Percentiles rank a stretch among this genome's conserved stretches.
Conservation (phyloP, 2,329 filamentous ascomycete species). For the Pseudogymnoascus sp. region DNA sequence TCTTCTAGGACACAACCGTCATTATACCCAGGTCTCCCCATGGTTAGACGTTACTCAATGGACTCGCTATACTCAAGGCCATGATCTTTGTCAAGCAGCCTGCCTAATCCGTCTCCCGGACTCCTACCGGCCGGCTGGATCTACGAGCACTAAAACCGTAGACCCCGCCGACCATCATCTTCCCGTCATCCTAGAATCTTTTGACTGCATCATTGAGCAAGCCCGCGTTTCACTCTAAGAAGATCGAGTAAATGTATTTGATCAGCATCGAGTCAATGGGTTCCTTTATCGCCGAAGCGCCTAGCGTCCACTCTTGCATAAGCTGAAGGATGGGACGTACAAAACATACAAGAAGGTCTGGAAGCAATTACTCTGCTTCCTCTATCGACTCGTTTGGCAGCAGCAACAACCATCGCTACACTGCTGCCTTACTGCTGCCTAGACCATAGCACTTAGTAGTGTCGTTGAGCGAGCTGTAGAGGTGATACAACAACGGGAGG, state of each 20-base stretch:
- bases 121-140: no score
- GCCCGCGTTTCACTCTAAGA: constrained; percentile 9
- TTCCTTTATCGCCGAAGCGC: constrained; percentile 11
- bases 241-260: constrained; percentile 15
- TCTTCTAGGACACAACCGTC: no score
- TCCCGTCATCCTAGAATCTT: constrained; percentile 11
- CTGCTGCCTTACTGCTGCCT: neutral
- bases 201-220: constrained; percentile 14
- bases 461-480: neutral
- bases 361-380: constrained; percentile 16
- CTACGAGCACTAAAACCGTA: no score
- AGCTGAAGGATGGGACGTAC: constrained; percentile 13
- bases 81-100: no score
- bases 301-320: neutral
- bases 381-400: constrained; percentile 8
- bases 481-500: neutral
- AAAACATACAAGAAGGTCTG: constrained; percentile 13
- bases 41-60: no score
- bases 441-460: neutral
- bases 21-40: no score
- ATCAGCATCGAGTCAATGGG: constrained; percentile 15
- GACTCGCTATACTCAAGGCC: no score
- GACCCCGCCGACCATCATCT: constrained; percentile 6
- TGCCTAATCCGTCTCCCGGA: no score
- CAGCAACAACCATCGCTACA: no score